Evolutionary conservation across 2,329 filamentous ascomycete genomes (phyloP).

Genomic region (Xylaria sp.): DNA sequence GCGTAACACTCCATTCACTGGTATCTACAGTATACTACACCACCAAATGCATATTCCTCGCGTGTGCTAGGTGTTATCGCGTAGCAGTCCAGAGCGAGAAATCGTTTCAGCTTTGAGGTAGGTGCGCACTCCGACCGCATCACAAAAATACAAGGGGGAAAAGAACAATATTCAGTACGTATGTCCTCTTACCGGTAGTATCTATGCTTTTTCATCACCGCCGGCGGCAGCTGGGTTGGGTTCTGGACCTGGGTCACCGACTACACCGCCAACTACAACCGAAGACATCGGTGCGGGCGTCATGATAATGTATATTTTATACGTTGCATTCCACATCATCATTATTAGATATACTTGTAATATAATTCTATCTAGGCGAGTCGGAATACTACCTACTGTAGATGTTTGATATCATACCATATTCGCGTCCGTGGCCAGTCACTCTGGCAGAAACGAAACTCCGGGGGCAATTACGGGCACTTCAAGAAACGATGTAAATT

Average conservation of each 20-base stretch:
- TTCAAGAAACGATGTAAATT: neutral
- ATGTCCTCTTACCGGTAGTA: neutral
- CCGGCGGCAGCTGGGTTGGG: neutral
- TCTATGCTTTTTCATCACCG: constrained; percentile 8
- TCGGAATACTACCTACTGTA: constrained; percentile 16
- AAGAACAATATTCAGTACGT: too few species aligned
- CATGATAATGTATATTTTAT: constrained; percentile 15
- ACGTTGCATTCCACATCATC: neutral
- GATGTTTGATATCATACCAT: constrained; percentile 5
- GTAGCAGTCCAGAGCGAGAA: constrained; percentile 25
- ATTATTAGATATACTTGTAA: constrained; percentile 12
- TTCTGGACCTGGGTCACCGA: constrained; percentile 19
- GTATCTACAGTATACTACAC: neutral
- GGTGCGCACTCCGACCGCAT: constrained; percentile 22
- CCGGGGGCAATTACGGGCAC: neutral
- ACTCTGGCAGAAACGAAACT: neutral
- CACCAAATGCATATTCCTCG: constrained; percentile 4
- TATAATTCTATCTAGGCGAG: constrained; percentile 20
- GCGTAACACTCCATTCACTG: constrained; percentile 19
- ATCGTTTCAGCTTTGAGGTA: constrained; percentile 35
- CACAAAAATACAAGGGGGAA: neutral
- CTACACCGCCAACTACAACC: constrained; percentile 18
- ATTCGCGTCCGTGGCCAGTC: neutral
- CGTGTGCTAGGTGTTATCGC: neutral
- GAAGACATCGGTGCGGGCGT: constrained; percentile 1